A percentile compares a stretch with the other conserved stretches of the same genome.
These are phyloP conservation scores for Cenococcum geophilum DNA, from an alignment of 495 filamentous ascomycete species.

Conservation along the genomic window DNA sequence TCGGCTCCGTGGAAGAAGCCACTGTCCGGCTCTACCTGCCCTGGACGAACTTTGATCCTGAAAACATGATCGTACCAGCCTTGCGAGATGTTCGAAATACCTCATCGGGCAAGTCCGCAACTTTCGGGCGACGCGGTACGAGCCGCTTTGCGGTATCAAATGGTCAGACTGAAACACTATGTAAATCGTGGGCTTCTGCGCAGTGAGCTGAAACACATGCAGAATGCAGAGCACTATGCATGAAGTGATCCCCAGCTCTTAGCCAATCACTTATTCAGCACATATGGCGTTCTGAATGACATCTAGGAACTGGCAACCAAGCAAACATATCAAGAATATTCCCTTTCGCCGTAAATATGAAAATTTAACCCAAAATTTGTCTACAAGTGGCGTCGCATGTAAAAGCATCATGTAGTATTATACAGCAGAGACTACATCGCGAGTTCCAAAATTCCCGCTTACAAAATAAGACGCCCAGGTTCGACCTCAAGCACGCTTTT, in stretches of 20 bases:
- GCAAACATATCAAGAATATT: too few relatives aligned
- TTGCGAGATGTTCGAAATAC: not conserved
- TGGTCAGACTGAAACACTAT: too few relatives aligned
- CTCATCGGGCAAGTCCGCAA: not conserved
- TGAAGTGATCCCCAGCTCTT: too few relatives aligned
- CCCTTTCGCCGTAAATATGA: too few relatives aligned
- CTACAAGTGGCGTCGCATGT: not conserved
- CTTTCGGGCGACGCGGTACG: not conserved
- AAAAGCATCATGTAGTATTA: not conserved
- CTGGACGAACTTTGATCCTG: not conserved
- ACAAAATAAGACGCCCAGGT: conserved; percentile 69
- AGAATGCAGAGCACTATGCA: too few relatives aligned
- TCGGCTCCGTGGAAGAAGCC: too few relatives aligned
- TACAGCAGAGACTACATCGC: conserved; percentile 7
- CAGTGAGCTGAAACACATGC: too few relatives aligned
- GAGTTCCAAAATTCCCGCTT: conserved; percentile 6
- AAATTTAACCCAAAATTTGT: not conserved
- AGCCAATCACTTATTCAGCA: too few relatives aligned
- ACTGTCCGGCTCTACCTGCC: too few relatives aligned
- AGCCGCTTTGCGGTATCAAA: not conserved
- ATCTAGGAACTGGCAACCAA: too few relatives aligned
- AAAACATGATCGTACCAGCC: not conserved
- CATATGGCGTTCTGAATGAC: too few relatives aligned
- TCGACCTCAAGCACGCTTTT: conserved; percentile 76
- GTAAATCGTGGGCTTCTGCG: too few relatives aligned